Percentiles rank a stretch among this genome's conserved stretches.
Evolutionary conservation across 2,329 filamentous ascomycete species (phyloP).

Genomic region (Pseudogymnoascus sp.): DNA sequence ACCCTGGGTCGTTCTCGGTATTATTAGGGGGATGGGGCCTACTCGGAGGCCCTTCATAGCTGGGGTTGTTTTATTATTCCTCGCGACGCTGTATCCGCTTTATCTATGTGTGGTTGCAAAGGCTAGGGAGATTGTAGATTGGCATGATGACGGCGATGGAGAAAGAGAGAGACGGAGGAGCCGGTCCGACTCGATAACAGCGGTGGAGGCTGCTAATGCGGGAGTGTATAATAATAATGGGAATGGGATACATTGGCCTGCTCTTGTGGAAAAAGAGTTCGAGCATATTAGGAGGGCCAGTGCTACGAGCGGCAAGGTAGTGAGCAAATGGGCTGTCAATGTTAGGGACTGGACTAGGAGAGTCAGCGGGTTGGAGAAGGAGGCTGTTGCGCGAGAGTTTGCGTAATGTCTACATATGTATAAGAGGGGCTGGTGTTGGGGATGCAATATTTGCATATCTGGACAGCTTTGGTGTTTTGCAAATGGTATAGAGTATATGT

Average conservation of each 20-base stretch:
- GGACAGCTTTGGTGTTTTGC: not conserved
- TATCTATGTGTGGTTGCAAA: conserved; percentile 20
- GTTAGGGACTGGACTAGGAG: not conserved
- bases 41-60: not conserved
- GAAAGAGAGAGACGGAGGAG: not conserved
- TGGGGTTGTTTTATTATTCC: conserved; percentile 21
- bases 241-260: not conserved
- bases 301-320: not conserved
- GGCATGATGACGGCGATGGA: not conserved
- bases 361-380: not conserved
- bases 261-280: not conserved
- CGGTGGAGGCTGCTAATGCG: not conserved
- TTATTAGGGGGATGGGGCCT: not conserved
- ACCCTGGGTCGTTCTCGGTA: conserved; percentile 22
- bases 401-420: not conserved
- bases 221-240: not conserved
- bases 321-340: not conserved
- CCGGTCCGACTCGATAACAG: not conserved
- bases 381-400: not conserved
- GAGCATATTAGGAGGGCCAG: not conserved
- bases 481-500: not conserved
- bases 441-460: not conserved
- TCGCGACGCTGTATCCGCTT: conserved; percentile 20
- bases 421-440: not conserved
- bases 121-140: conserved; percentile 21